Base-by-base conservation (phyloP, 768 basidiomycete species). In the Auriscalpium vulgare region DNA sequence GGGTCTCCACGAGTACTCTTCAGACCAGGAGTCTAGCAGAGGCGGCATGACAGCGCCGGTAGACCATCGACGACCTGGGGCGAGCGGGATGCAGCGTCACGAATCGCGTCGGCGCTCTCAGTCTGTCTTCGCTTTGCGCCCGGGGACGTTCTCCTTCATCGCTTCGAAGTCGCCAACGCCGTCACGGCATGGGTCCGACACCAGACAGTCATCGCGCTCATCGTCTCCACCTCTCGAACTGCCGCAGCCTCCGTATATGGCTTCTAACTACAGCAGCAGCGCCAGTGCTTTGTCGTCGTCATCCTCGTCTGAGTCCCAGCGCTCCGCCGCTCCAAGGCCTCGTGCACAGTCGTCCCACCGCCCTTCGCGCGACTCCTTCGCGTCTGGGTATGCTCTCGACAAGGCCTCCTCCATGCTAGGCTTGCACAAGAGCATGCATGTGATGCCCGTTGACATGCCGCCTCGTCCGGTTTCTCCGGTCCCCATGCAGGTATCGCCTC, bases 101-200 rank as follows among this genome's bases (percentile, higher is more conserved):
- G 63, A 65, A 45, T 62, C 66, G 48, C 68, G 70, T 51, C 65
- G 68, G 43, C 69, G 69, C 47, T 70, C 69, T 4, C 65, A 67
- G 49, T 68, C 68, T 3, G 66, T 67, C 16, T 63, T 66, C 16
- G 46, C 61, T 13, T 51, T 59, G 54, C 65, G 55, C 23, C 59
- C 56, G 45, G 59, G 43, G 16, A 59, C 53, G 17, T 60, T 60
- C 53, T 60, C 59, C 16, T 60, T 60, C 52, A 21, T 58, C n/a
- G 59, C 14, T 1, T 4, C 40, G 14, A 43, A 61, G 10, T 46
- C 58, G 11, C 55, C 45, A n/a, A 6, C 50, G 34, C 46, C 17
- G 17, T 50, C 36, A 46, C 57, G 56, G 13, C 36, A 49, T 37
- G 48, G 40, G 46, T 21, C 35, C 14, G 46, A 53, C 44, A 40